phyloP scores from a whole-genome alignment of 2,329 filamentous ascomycete species.

The Neonectria neomacrospora region DNA sequence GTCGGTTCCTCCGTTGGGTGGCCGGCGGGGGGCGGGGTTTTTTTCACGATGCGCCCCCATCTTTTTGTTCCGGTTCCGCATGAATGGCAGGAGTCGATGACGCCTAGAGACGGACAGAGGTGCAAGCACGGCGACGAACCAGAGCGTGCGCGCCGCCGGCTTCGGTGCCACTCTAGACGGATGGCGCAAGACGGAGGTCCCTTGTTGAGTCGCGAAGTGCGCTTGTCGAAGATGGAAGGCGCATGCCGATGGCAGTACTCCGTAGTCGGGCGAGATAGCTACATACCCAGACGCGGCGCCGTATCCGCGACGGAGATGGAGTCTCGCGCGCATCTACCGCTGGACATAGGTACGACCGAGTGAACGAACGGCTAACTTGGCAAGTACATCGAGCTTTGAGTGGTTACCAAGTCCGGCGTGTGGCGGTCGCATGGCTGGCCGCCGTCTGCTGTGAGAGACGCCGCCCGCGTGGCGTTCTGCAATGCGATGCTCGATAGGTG shows the following conservation, averaged over 20 bases:
- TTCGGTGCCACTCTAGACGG: conserved; percentile 3
- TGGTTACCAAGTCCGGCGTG: not conserved
- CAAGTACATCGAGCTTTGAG: not conserved
- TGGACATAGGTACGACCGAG: too few relatives aligned
- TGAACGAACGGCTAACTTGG: not conserved
- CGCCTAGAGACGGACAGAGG: not conserved
- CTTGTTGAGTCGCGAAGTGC: not conserved
- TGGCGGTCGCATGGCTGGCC: not conserved
- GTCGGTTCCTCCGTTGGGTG: not conserved
- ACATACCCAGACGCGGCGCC: too few relatives aligned
- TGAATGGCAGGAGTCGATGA: conserved; percentile 10
- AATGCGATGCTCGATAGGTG: not conserved
- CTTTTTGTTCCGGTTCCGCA: conserved; percentile 2
- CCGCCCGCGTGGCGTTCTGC: not conserved
- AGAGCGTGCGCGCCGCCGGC: not conserved
- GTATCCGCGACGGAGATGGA: too few relatives aligned
- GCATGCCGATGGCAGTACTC: not conserved
- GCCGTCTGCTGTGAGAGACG: not conserved
- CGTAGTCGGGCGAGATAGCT: not conserved
- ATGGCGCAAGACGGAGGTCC: conserved; percentile 22
- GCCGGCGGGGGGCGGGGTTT: conserved; percentile 22
- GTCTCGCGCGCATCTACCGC: not conserved
- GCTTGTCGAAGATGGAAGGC: not conserved
- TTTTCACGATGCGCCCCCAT: not conserved
- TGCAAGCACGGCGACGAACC: conserved; percentile 9